phyloP scores from a whole-genome alignment of 768 basidiomycete species.

The Boletellus emodensis region DNA sequence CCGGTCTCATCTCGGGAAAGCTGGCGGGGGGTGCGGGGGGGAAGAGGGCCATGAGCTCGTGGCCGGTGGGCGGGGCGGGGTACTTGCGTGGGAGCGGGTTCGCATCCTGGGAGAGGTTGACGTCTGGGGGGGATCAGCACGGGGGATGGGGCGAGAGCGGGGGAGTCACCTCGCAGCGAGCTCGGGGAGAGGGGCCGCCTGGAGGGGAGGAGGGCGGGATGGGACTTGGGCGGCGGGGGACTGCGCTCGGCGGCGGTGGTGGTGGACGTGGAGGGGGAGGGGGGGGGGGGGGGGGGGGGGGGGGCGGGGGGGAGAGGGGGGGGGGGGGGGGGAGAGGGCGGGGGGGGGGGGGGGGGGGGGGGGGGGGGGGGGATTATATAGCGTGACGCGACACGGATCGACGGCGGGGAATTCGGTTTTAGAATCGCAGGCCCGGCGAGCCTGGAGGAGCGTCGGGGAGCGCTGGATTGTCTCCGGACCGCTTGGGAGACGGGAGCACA shows the following conservation, averaged over 20 bases:
- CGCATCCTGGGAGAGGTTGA: slow-evolving; percentile 56
- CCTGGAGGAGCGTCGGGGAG: too few species aligned
- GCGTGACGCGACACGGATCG: slow-evolving; percentile 3
- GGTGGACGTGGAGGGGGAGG: slow-evolving; percentile 46
- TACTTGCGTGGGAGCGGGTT: slow-evolving; percentile 53
- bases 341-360: slow-evolving; percentile 53
- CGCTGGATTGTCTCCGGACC: too few species aligned
- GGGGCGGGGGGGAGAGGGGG: slow-evolving; percentile 6
- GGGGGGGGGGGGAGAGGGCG: too few species aligned
- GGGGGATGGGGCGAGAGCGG: not conserved
- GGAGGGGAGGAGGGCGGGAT: slow-evolving; percentile 21
- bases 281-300: slow-evolving; percentile 16
- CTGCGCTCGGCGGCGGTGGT: slow-evolving; percentile 45
- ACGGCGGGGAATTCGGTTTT: not conserved
- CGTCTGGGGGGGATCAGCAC: slow-evolving; percentile 41
- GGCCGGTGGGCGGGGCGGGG: slow-evolving; percentile 74
- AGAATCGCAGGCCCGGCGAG: too few species aligned
- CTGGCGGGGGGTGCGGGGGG: slow-evolving; percentile 62
- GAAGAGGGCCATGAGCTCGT: slow-evolving; percentile 83
- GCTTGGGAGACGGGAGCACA: not conserved
- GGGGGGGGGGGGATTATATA: slow-evolving; percentile 33
- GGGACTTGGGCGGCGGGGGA: slow-evolving; percentile 26
- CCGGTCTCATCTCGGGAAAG: slow-evolving; percentile 52
- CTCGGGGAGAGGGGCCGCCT: slow-evolving; percentile 63
- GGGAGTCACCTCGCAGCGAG: slow-evolving; percentile 50